phyloP scores from a whole-genome alignment of 2,329 filamentous ascomycete species.

The Aspergillus sp. region DNA sequence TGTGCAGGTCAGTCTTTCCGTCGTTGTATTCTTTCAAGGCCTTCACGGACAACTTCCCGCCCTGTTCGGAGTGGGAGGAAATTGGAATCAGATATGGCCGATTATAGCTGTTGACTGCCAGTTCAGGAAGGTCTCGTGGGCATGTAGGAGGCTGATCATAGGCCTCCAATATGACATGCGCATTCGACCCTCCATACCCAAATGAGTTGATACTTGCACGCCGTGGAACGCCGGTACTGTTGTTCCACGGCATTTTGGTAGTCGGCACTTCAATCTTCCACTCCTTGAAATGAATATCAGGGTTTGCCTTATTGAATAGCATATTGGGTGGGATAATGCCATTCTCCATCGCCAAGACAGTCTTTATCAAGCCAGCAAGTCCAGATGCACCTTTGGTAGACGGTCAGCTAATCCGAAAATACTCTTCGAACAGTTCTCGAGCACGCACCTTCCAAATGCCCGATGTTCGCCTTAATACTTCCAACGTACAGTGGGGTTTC shows the following conservation, averaged over 20 bases:
- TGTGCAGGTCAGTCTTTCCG: background rate
- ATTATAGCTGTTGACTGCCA: background rate
- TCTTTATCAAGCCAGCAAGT: constrained; percentile 25
- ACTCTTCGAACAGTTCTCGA: no score
- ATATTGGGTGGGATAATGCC: constrained; percentile 27
- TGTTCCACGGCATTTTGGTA: background rate
- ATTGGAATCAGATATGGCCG: background rate
- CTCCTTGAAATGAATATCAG: background rate
- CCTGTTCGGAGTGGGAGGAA: background rate
- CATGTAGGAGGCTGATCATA: background rate
- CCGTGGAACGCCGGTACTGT: background rate
- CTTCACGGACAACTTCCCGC: background rate
- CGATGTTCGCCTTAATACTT: constrained; percentile 2
- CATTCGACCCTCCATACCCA: constrained; percentile 18
- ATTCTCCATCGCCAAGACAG: constrained; percentile 25
- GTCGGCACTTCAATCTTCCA: background rate
- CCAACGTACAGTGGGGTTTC: constrained; percentile 15
- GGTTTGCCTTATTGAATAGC: constrained; percentile 21
- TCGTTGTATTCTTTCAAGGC: background rate
- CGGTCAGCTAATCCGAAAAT: constrained; percentile 17
- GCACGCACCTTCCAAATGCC: constrained; percentile 22
- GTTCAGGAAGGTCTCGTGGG: background rate
- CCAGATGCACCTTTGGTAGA: constrained; percentile 26
- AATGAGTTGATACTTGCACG: constrained; percentile 24
- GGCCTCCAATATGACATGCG: constrained; percentile 17